Conservation (phyloP, 2,329 filamentous ascomycete species). For the Calonectria hongkongensis region DNA sequence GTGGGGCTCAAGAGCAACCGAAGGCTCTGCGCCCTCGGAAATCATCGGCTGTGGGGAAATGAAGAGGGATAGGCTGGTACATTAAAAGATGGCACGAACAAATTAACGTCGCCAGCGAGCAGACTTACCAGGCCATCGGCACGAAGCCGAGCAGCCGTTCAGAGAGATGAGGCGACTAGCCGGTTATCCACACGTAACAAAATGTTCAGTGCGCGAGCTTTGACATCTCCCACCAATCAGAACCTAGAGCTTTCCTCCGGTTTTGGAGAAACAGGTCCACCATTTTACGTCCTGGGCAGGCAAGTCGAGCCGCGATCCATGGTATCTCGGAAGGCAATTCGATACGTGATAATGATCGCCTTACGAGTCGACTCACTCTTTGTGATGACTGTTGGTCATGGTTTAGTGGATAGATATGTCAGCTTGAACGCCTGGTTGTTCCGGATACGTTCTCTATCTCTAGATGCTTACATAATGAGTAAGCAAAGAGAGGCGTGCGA, state of each 20-base stretch:
- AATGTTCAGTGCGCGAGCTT: neutral
- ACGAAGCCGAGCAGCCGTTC: neutral
- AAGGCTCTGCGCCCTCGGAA: neutral
- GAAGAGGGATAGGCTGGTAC: neutral
- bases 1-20: neutral
- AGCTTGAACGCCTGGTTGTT: neutral
- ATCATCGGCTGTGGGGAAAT: conserved; percentile 1
- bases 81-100: neutral
- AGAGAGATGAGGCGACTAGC: neutral
- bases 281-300: neutral
- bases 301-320: neutral
- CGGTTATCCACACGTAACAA: neutral
- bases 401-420: neutral
- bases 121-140: neutral
- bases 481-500: too few relatives aligned
- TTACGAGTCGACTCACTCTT: neutral
- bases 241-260: neutral
- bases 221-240: neutral
- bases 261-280: neutral
- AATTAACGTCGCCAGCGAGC: neutral
- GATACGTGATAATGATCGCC: neutral
- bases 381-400: neutral
- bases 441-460: neutral
- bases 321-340: neutral
- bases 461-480: neutral